These are phyloP conservation scores for Poa pratensis DNA, from an alignment of 176 grass and related monocot genomes.

Conservation along the genomic window DNA sequence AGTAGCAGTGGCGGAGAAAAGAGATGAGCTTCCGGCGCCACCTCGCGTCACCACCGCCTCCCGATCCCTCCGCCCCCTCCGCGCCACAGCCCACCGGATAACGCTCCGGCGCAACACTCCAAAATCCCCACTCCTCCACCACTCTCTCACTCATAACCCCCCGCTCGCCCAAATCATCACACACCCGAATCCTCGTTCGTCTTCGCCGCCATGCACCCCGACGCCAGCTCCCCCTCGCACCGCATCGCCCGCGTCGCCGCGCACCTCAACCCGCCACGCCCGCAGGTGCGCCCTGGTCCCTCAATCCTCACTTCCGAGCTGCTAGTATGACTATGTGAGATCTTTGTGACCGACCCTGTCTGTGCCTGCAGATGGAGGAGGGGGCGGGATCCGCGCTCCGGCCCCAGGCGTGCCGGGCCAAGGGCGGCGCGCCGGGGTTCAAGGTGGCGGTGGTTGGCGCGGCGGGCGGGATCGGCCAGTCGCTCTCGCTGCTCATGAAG, in stretches of 20 bases:
- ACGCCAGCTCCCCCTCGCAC: constrained; percentile 47
- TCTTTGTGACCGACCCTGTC: neutral
- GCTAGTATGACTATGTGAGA: too few relatives aligned
- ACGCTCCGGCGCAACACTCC: constrained; percentile 24
- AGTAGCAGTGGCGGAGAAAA: constrained; percentile 47
- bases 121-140: neutral
- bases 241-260: constrained; percentile 76
- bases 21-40: constrained; percentile 43
- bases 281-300: constrained; percentile 47
- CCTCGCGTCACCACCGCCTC: constrained; percentile 43
- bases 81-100: constrained; percentile 60
- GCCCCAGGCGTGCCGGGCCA: constrained; percentile 66
- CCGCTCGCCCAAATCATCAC: neutral
- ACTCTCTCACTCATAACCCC: neutral
- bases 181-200: neutral
- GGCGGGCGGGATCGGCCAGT: constrained; percentile 89
- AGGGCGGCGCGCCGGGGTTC: constrained; percentile 90
- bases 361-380: constrained; percentile 55
- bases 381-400: constrained; percentile 51
- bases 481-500: constrained; percentile 95
- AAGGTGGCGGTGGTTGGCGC: constrained; percentile 90
- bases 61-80: constrained; percentile 27
- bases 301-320: neutral
- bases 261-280: constrained; percentile 67
- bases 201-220: constrained; percentile 44